Evolutionary conservation across 177 flowering plant species (phyloP), one percentile per base, ranked within the genome.

Genomic region (Vitis hybrid): DNA sequence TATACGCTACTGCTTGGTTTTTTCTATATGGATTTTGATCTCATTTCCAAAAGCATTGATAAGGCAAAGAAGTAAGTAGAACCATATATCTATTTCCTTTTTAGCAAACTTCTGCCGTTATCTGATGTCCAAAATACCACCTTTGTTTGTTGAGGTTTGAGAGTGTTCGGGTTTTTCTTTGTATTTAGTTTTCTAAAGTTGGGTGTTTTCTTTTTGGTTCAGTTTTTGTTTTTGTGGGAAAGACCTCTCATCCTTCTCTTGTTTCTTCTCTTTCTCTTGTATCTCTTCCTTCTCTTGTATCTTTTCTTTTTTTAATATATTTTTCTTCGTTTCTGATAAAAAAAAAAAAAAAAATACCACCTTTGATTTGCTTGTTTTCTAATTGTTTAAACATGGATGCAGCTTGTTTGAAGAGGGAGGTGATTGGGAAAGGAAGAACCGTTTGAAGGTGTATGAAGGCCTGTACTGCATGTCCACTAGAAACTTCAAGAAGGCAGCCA

Each of bases 331-430:
- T 23, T 23, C 26, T 23, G 26, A 23, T 2, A 0, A 0, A 23
- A 23, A 23, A 23, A 23, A 17, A 17, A 19, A 1, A 19, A 23
- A 40, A 40, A 40, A 26, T 3, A 26, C 30, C 30, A 26, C 30
- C 30, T 3, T 26, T 26, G 30, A 26, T 26, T 26, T 0, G 5
- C 45, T 40, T 40, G 45, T 40, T 40, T 40, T 40, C 45, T 40
- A 4, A 40, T 40, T 40, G 45, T 40, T 40, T 40, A 6, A 40
- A 40, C 8, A 5, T 40, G 45, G 45, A 40, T 40, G 45, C 88
- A 95, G 99, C 67, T 86, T 95, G 83, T 95, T 95, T 79, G 98
- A 95, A 77, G 98, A 95, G 81, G 99, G 99, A 56, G 99, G 99
- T 81, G 99, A 95, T 73, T 95, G 99, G 99, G 99, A 95, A 73